Percentiles rank a stretch among this genome's conserved stretches.
Evolutionary conservation across 148 eudicot genomes (phyloP).

Genomic region (Nepenthes mirabilis): DNA sequence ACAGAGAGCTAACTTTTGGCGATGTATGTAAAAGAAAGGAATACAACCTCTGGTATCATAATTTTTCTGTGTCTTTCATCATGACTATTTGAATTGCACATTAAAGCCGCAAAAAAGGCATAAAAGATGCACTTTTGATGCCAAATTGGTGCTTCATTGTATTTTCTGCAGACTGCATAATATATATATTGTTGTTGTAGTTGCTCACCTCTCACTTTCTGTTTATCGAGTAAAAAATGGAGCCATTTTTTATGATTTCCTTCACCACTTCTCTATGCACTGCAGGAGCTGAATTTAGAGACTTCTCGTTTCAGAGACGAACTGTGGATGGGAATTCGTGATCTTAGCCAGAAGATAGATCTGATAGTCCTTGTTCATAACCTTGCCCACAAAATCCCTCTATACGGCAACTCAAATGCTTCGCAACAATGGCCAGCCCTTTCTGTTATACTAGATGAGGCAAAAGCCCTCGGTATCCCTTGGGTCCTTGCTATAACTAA

Average conservation of each 20-base stretch:
- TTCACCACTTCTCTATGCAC: neutral
- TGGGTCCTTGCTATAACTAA: constrained; percentile 97
- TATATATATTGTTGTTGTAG: too few relatives aligned
- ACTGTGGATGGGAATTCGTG: constrained; percentile 88
- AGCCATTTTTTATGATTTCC: neutral
- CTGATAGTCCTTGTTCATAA: constrained; percentile 90
- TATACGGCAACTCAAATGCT: constrained; percentile 37
- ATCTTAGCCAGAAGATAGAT: constrained; percentile 75
- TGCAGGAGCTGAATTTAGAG: constrained; percentile 79
- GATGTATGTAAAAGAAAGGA: too few relatives aligned
- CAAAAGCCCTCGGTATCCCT: constrained; percentile 89
- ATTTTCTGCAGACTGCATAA: too few relatives aligned
- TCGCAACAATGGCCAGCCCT: constrained; percentile 61
- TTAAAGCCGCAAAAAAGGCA: too few relatives aligned
- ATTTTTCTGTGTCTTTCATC: too few relatives aligned
- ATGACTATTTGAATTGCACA: too few relatives aligned
- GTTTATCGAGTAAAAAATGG: neutral
- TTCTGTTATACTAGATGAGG: constrained; percentile 64
- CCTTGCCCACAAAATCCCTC: constrained; percentile 79
- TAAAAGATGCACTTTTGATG: too few relatives aligned
- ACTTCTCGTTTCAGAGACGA: constrained; percentile 78
- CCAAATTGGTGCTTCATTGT: too few relatives aligned
- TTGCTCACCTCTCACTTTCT: too few relatives aligned
- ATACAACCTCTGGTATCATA: too few relatives aligned
- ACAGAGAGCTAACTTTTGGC: too few relatives aligned